Conservation (phyloP, 306 rosid genomes). For the Cyamopsis tetragonoloba region DNA sequence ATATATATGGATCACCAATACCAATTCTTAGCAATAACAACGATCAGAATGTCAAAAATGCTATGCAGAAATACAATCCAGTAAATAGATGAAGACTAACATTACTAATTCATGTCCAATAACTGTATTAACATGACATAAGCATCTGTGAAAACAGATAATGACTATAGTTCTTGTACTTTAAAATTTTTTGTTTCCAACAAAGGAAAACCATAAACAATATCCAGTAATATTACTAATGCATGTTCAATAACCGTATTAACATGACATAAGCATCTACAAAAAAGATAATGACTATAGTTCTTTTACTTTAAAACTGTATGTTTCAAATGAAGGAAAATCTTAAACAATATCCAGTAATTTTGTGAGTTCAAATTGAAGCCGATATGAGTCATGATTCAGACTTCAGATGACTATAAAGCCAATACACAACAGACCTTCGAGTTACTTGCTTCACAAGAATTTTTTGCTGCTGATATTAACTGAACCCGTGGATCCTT, state of each 20-base stretch:
- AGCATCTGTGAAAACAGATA: too few species aligned
- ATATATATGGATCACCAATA: conserved; percentile 16
- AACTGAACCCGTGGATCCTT: conserved; percentile 72
- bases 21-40: background rate
- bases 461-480: conserved; percentile 54
- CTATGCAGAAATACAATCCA: background rate
- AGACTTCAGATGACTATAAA: background rate
- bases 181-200: too few species aligned
- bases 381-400: background rate
- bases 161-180: too few species aligned
- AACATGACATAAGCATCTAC: too few species aligned
- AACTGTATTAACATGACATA: too few species aligned
- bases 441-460: conserved; percentile 34
- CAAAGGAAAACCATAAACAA: too few species aligned
- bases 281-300: background rate
- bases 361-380: conserved; percentile 1
- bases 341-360: background rate
- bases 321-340: conserved; percentile 4
- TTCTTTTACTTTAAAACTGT: background rate
- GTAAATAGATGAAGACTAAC: background rate
- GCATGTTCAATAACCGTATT: background rate
- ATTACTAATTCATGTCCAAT: background rate
- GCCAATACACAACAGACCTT: conserved; percentile 50
- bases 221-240: background rate
- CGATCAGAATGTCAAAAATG: background rate